Evolutionary conservation across 2,329 filamentous ascomycete species (phyloP).

Genomic region (Epichloe coenophiala): DNA sequence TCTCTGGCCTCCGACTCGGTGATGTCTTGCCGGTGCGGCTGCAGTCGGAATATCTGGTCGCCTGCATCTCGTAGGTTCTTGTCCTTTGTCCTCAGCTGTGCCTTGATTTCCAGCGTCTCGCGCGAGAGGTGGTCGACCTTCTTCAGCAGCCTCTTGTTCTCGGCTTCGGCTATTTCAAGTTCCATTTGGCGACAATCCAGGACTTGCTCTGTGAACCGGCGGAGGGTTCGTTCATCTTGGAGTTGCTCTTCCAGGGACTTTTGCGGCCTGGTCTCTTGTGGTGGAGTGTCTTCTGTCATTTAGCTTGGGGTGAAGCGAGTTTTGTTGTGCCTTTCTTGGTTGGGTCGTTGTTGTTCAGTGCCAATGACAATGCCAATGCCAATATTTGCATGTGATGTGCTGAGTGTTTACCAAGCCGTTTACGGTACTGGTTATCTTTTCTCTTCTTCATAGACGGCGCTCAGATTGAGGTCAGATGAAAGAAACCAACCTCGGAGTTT

Average conservation of each 20-base stretch:
- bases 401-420: too few relatives aligned
- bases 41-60: slow-evolving; percentile 20
- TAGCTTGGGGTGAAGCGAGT: background rate
- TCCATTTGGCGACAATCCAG: slow-evolving; percentile 23
- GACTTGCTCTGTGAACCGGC: slow-evolving; percentile 23
- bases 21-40: slow-evolving; percentile 20
- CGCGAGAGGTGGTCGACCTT: slow-evolving; percentile 17
- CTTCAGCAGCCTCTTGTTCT: slow-evolving; percentile 15
- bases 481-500: too few relatives aligned
- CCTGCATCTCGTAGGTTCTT: slow-evolving; percentile 17
- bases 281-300: background rate
- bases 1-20: slow-evolving; percentile 23
- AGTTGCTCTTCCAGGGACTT: slow-evolving; percentile 14
- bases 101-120: slow-evolving; percentile 17
- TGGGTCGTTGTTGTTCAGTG: too few relatives aligned
- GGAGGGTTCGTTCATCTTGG: slow-evolving; percentile 19
- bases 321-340: too few relatives aligned
- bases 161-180: slow-evolving; percentile 17
- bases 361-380: too few relatives aligned
- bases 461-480: too few relatives aligned
- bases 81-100: slow-evolving; percentile 15
- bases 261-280: background rate
- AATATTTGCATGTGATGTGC: too few relatives aligned
- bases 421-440: too few relatives aligned
- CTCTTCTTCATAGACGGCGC: too few relatives aligned